A percentile compares a stretch with the other conserved stretches of the same genome.
These are phyloP conservation scores for Jamesozyma jinghongensis DNA, from an alignment of 805 yeast species.

Conservation along the genomic window DNA sequence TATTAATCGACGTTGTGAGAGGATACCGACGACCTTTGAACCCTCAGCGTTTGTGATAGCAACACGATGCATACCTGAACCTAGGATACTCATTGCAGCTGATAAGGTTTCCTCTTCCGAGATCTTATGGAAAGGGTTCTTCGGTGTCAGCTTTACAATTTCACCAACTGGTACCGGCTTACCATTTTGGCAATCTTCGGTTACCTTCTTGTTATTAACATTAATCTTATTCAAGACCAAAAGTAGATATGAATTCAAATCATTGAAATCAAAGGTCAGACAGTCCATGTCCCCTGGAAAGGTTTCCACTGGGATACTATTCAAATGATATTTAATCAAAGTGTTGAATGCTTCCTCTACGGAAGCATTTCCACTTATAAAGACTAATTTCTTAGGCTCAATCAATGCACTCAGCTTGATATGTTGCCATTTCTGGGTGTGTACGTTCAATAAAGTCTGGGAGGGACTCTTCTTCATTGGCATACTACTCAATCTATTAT, in stretches of 20 bases:
- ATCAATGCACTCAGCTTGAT: constrained; percentile 64
- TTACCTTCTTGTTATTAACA: constrained; percentile 28
- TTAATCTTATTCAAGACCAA: constrained; percentile 69
- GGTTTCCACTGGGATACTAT: constrained; percentile 74
- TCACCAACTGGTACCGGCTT: constrained; percentile 87
- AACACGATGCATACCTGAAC: constrained; percentile 92
- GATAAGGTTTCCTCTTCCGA: constrained; percentile 59
- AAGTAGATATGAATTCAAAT: constrained; percentile 76
- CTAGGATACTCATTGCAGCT: constrained; percentile 74
- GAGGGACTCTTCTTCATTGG: constrained; percentile 14
- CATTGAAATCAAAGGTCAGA: constrained; percentile 84
- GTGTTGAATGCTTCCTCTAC: constrained; percentile 87
- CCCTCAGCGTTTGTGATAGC: constrained; percentile 57
- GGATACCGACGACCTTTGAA: constrained; percentile 63
- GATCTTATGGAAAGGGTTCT: constrained; percentile 78
- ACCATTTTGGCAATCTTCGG: constrained; percentile 66
- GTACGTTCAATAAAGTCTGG: constrained; percentile 16
- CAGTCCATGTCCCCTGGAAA: constrained; percentile 53
- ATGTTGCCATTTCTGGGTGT: constrained; percentile 53
- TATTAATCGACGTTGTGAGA: constrained; percentile 84
- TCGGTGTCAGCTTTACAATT: constrained; percentile 74
- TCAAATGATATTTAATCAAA: constrained; percentile 59
- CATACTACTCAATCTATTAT: constrained; percentile 3
- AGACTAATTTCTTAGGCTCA: constrained; percentile 66
- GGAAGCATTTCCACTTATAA: constrained; percentile 55